Conservation (phyloP, 768 basidiomycete species). For the Russula olivacea region DNA sequence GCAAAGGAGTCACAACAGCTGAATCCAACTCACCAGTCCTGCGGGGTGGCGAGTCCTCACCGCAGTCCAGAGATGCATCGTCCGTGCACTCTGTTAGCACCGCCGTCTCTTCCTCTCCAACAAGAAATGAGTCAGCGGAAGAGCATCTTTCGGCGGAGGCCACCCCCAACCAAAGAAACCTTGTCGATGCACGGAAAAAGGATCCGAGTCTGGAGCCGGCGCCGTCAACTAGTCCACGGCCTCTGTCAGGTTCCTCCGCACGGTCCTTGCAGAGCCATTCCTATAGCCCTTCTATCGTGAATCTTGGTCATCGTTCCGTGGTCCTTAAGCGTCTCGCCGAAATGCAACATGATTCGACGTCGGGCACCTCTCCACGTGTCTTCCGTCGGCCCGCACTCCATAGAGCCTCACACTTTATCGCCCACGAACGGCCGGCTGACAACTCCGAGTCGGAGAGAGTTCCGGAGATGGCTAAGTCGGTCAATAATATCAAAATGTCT, state of each 20-base stretch:
- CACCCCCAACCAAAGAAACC: not conserved
- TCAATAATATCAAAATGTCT: not conserved
- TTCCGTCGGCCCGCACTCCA: not conserved
- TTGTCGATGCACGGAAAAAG: not conserved
- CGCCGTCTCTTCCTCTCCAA: not conserved
- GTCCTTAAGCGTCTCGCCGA: constrained; percentile 63
- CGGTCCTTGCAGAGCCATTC: constrained; percentile 31
- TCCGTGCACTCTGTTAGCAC: not conserved
- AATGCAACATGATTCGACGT: constrained; percentile 35
- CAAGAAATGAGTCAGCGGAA: too few species aligned
- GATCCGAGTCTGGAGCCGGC: not conserved
- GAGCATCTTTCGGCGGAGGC: not conserved
- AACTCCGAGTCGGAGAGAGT: not conserved
- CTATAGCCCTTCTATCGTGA: constrained; percentile 55
- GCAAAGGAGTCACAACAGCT: not conserved
- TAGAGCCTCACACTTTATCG: not conserved
- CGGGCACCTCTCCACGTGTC: not conserved
- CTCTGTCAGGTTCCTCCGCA: constrained; percentile 14
- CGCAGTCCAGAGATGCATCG: not conserved
- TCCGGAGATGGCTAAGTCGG: not conserved
- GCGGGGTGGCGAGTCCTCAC: not conserved
- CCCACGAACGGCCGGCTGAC: not conserved
- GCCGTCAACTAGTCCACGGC: not conserved
- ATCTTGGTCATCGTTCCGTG: constrained; percentile 54
- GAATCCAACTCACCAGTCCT: not conserved